phyloP scores from a whole-genome alignment of 1,284 basidiomycete species.

The Cutaneotrichosporon mucoides region DNA sequence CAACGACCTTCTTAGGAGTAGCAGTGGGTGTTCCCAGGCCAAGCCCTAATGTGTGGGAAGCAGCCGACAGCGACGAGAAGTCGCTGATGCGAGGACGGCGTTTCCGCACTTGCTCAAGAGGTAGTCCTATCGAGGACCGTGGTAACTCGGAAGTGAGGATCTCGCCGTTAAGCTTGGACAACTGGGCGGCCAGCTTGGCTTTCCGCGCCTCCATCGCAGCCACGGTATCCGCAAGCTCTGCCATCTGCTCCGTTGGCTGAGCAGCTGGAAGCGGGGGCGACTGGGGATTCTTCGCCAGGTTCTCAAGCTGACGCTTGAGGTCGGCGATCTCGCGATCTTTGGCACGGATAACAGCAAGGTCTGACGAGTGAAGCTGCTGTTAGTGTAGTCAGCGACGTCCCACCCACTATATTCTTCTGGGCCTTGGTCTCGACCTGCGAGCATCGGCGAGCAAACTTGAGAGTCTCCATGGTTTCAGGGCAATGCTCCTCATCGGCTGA shows the following conservation, averaged over 20 bases:
- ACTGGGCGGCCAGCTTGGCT: slow-evolving; percentile 33
- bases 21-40: slow-evolving; percentile 20
- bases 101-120: slow-evolving; percentile 27
- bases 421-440: slow-evolving; percentile 57
- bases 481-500: slow-evolving; percentile 52
- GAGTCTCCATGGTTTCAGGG: slow-evolving; percentile 55
- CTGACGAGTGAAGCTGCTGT: slow-evolving; percentile 38
- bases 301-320: slow-evolving; percentile 43
- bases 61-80: slow-evolving; percentile 25
- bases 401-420: slow-evolving; percentile 52
- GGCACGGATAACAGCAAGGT: slow-evolving; percentile 48
- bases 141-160: slow-evolving; percentile 44
- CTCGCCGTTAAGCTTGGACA: slow-evolving; percentile 46
- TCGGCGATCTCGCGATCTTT: slow-evolving; percentile 51
- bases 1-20: slow-evolving; percentile 22
- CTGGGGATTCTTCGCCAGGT: slow-evolving; percentile 9
- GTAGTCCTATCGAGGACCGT: slow-evolving; percentile 18
- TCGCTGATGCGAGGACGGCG: slow-evolving; percentile 48
- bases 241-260: neutral
- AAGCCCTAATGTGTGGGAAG: slow-evolving; percentile 23
- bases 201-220: slow-evolving; percentile 44
- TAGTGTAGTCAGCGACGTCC: neutral
- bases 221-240: slow-evolving; percentile 40
- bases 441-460: slow-evolving; percentile 57
- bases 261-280: neutral